Evolutionary conservation across 225 moss, liverwort and hornwort species (phyloP), one percentile per base, ranked within the genome.

Genomic region (Polytrichum commune): DNA sequence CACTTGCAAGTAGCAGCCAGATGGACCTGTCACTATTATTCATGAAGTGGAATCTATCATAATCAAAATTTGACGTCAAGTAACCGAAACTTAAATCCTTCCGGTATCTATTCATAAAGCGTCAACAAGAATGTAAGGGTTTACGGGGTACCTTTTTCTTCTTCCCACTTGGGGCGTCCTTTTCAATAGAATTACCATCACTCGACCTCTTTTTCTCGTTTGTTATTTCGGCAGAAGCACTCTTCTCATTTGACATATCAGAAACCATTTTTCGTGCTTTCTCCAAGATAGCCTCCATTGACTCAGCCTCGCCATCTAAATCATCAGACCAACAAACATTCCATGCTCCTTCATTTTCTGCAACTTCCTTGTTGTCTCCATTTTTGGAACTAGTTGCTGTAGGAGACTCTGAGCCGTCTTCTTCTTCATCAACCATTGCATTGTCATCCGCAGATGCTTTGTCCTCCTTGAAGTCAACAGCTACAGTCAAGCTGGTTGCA

Each of bases 251-350:
- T 26, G 82, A 79, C 77, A 85, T 69, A 33, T 75, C 80, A 56
- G 88, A 77, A 69, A 84, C 84, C 84, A 88, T 77, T 63, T 75
- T 75, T 71, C 88, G 82, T 32, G 84, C 88, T 80, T 85, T 88
- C 71, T 73, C 84, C 60, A 88, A 70, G 32, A 88, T 84, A 29
- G 70, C 78, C 26, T 84, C 77, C 84, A 84, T 79, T 63, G 87
- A 76, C 74, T 76, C 16, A 53, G 64, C 80, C 69, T 83, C 86
- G 54, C 72, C 81, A 66, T 76, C 66, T 78, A 81, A 81, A 30
- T 64, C 67, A 64, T 81, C 86, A 53, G 86, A 78, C 83, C 86
- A 86, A 33, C 76, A 83, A 71, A 70, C 64, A 65, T 71, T 71
- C 53, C 64, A 70, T 62, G 66, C 76, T 62, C 35, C 62, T 53